These are phyloP conservation scores for Coniophora puteana DNA, from an alignment of 1,284 basidiomycete genomes.

Conservation along the genomic window DNA sequence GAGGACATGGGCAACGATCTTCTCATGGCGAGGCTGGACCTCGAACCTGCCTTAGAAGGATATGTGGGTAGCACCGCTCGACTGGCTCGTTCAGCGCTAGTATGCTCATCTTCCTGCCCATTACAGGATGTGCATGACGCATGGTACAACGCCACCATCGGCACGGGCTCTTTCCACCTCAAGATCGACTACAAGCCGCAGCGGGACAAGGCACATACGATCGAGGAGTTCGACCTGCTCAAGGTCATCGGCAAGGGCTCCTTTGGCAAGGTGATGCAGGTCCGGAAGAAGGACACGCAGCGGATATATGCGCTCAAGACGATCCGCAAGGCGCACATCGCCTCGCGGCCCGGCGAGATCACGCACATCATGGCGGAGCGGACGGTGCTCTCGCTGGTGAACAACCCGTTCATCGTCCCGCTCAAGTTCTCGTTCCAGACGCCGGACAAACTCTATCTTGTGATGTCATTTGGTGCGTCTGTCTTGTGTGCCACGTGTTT, in stretches of 20 bases:
- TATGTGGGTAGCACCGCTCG: conserved; percentile 43
- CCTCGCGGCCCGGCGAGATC: conserved; percentile 93
- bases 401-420: conserved; percentile 98
- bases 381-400: conserved; percentile 95
- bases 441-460: conserved; percentile 95
- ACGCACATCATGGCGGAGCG: conserved; percentile 98
- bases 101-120: conserved; percentile 8
- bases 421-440: conserved; percentile 99
- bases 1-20: conserved; percentile 82
- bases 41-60: conserved; percentile 83
- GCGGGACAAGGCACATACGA: conserved; percentile 81
- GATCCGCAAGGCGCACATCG: conserved; percentile 98
- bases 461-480: conserved; percentile 85
- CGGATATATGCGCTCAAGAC: conserved; percentile 99
- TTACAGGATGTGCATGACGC: conserved; percentile 69
- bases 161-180: conserved; percentile 91
- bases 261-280: conserved; percentile 99
- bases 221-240: conserved; percentile 95
- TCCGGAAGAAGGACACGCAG: conserved; percentile 96
- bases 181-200: conserved; percentile 92
- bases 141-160: conserved; percentile 87
- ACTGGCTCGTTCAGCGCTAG: conserved; percentile 4
- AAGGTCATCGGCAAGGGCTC: conserved; percentile 98
- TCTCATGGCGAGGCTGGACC: conserved; percentile 87
- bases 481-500: conserved; percentile 1